Conservation (phyloP, 176 grass and related monocot species). For the Triticum monococcum region DNA sequence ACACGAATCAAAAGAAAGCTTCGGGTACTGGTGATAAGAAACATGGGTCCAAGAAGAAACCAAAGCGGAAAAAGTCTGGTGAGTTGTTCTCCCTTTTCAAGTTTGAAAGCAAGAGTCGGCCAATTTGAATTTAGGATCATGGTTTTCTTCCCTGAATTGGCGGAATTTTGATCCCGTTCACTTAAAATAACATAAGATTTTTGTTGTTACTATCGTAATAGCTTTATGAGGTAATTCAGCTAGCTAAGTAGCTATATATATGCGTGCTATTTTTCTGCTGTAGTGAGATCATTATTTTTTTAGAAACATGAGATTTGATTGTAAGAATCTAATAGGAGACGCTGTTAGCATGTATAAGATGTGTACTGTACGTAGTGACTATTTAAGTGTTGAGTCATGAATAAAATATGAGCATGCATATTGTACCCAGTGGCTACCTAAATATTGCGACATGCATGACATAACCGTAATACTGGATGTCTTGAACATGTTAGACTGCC, state of each 20-base stretch:
- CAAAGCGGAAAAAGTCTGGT: slow-evolving; percentile 72
- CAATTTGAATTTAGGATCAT: neutral
- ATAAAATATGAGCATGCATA: neutral
- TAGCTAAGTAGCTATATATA: neutral
- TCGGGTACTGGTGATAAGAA: slow-evolving; percentile 62
- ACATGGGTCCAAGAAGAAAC: slow-evolving; percentile 69
- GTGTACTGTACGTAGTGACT: neutral
- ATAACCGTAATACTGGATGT: neutral
- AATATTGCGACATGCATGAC: slow-evolving; percentile 3
- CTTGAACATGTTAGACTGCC: neutral
- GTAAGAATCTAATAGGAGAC: neutral
- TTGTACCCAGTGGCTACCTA: neutral
- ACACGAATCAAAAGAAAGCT: slow-evolving; percentile 41
- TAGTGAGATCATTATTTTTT: neutral
- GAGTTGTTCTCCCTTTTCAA: slow-evolving; percentile 24
- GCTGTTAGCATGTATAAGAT: neutral
- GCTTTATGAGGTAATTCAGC: neutral
- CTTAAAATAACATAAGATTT: slow-evolving; percentile 9
- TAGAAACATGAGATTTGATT: neutral
- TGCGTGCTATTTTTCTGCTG: neutral
- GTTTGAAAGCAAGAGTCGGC: neutral
- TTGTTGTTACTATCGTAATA: neutral
- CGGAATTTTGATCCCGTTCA: neutral
- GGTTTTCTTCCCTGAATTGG: neutral
- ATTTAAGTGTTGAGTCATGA: neutral